These are phyloP conservation scores for Silene uniflora DNA, from an alignment of 148 eudicot genomes.

Conservation along the genomic window DNA sequence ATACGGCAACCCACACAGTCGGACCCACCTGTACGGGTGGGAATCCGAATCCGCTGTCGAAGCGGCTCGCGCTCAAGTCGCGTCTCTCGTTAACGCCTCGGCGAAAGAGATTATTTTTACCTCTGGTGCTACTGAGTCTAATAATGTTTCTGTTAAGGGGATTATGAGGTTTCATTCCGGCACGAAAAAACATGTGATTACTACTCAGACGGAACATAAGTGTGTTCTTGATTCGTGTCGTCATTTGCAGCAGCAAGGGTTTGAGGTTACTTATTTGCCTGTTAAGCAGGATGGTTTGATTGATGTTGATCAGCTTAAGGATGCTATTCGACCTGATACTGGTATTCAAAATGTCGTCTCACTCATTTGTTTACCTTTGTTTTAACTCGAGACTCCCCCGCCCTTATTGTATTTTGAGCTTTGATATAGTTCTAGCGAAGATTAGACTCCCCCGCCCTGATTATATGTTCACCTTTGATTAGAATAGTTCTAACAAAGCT, in stretches of 20 bases:
- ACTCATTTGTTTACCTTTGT: too few relatives aligned
- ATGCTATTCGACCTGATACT: slow-evolving; percentile 64
- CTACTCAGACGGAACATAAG: slow-evolving; percentile 94
- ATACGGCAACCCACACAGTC: slow-evolving; percentile 86
- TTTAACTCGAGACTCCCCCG: too few relatives aligned
- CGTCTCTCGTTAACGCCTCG: slow-evolving; percentile 63
- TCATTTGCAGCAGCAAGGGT: slow-evolving; percentile 83
- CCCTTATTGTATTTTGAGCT: too few relatives aligned
- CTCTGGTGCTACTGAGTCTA: slow-evolving; percentile 87
- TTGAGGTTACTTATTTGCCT: slow-evolving; percentile 76
- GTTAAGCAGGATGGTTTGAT: slow-evolving; percentile 62
- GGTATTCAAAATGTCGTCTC: too few relatives aligned
- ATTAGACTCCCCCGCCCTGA: too few relatives aligned
- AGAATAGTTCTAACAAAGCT: too few relatives aligned
- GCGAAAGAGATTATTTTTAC: slow-evolving; percentile 83
- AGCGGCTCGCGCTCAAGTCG: too few relatives aligned
- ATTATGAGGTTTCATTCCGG: slow-evolving; percentile 62
- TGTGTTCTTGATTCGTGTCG: slow-evolving; percentile 93
- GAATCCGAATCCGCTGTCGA: slow-evolving; percentile 85
- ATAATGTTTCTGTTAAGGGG: slow-evolving; percentile 82
- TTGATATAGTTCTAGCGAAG: too few relatives aligned
- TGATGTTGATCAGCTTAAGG: slow-evolving; percentile 45
- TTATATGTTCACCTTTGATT: too few relatives aligned
- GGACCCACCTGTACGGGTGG: slow-evolving; percentile 95
- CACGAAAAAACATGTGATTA: slow-evolving; percentile 72